Base-by-base conservation (phyloP, 73 alveolate genomes). In the Blepharisma japonicum region DNA sequence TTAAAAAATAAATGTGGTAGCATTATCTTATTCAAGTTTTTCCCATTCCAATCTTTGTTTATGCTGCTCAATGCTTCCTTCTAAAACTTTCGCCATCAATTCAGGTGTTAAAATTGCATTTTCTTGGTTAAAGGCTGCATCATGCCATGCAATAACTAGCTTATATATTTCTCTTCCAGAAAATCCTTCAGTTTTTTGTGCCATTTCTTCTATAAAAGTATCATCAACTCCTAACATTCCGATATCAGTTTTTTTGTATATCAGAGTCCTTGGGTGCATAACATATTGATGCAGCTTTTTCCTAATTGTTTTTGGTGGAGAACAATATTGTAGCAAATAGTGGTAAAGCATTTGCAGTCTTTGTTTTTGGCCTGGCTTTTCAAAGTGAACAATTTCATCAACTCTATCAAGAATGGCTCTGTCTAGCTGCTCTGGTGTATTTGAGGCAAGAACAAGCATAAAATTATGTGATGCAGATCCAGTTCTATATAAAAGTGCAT, bases 371-470 rank as follows among this genome's bases (percentile, higher is more conserved):
- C 82, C 70, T 14, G 96, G 96, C 39, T 49, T 67, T 6, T 89
- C 93, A 70, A 89, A 89, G 67, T 81, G 66, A 0, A 89, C 86
- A 79, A 87, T 89, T 71, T 89, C 96, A 87, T 89, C 98, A 38
- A 92, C 68, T 45, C 98, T 81, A 72, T 92, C 98, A 39, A 83
- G 97, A 32, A 92, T 92, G n/a, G 96, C 98, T 68, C 92, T 89
- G 78, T 92, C 98, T 6, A 92, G 85, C 72, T 88, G 86, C 55
- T 90, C 95, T 32, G 97, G 97, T 46, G 94, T 77, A 77, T 92
- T 92, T 6, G 94, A 88, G 45, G 97, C 98, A 74, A 92, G 79
- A 50, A 92, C 92, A 0, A 92, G 78, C 55, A 90, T 72, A 51
- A 92, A 87, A 54, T 92, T 90, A 45, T 82, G 80, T 23, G 86